These are phyloP conservation scores for Aspergillus homomorphus DNA, from an alignment of 495 filamentous ascomycete species.

Conservation along the genomic window DNA sequence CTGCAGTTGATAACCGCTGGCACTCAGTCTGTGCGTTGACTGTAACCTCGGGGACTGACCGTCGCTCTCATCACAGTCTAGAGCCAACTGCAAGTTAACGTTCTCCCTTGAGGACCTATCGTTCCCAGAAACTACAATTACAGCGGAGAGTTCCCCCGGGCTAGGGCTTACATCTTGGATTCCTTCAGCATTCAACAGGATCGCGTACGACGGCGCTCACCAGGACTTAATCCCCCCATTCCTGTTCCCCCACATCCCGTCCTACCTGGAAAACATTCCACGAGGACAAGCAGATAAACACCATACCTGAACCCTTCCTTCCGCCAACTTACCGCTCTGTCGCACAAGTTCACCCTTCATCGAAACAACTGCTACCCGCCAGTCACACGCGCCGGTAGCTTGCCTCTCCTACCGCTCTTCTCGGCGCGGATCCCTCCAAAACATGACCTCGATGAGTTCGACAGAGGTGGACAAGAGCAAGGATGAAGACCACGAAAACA, in stretches of 20 bases:
- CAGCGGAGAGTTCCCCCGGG: not conserved
- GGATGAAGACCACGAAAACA: slow-evolving; percentile 36
- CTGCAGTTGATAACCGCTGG: slow-evolving; percentile 17
- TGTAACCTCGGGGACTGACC: slow-evolving; percentile 17
- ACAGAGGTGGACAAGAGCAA: slow-evolving; percentile 29
- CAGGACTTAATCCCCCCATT: not conserved
- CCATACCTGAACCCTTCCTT: slow-evolving; percentile 5
- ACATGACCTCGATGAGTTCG: slow-evolving; percentile 33
- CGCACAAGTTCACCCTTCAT: not conserved
- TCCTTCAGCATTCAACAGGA: not conserved
- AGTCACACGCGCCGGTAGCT: slow-evolving; percentile 3
- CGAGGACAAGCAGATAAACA: slow-evolving; percentile 4
- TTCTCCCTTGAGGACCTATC: not conserved
- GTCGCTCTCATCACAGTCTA: slow-evolving; percentile 13
- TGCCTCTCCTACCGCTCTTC: not conserved
- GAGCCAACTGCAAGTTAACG: slow-evolving; percentile 9
- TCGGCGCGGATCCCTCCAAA: slow-evolving; percentile 3
- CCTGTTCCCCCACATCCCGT: slow-evolving; percentile 6
- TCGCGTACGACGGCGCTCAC: not conserved
- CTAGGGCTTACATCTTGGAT: not conserved
- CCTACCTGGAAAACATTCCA: slow-evolving; percentile 4
- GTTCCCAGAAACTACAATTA: not conserved
- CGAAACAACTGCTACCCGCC: not conserved
- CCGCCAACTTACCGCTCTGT: slow-evolving; percentile 7
- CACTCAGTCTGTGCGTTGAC: slow-evolving; percentile 1